Conservation (phyloP, 1,139 yeast species). For the Hansenula sp. region DNA sequence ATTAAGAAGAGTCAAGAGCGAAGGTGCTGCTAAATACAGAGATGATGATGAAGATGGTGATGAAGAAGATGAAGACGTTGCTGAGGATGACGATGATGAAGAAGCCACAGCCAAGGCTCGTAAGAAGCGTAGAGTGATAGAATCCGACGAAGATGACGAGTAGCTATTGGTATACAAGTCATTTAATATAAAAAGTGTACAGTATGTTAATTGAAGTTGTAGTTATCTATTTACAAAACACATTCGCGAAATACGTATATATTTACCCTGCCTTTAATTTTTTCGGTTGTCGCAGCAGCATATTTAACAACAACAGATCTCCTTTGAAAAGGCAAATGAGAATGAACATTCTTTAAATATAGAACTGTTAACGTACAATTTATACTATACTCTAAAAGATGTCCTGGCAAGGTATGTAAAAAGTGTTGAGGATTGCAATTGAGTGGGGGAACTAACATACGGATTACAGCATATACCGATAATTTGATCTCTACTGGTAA, state of each 20-base stretch:
- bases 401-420: constrained; percentile 25
- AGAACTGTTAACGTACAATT: no score
- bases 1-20: constrained; percentile 53
- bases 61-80: constrained; percentile 31
- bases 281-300: background rate
- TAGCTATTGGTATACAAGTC: no score
- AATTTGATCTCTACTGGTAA: constrained; percentile 82
- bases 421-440: background rate
- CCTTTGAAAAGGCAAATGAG: background rate
- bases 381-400: constrained; percentile 11
- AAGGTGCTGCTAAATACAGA: constrained; percentile 47
- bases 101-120: constrained; percentile 23
- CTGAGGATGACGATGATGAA: constrained; percentile 22
- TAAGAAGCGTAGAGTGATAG: constrained; percentile 51
- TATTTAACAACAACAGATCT: no score
- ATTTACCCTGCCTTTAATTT: background rate
- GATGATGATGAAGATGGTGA: constrained; percentile 29
- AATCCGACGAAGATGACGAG: constrained; percentile 62
- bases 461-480: constrained; percentile 83
- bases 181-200: no score
- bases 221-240: no score
- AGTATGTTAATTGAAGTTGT: no score
- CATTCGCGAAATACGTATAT: background rate
- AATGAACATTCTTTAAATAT: background rate
- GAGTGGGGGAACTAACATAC: background rate